Evolutionary conservation across 2,329 filamentous ascomycete species (phyloP).

Genomic region (Huntiella moniliformis): DNA sequence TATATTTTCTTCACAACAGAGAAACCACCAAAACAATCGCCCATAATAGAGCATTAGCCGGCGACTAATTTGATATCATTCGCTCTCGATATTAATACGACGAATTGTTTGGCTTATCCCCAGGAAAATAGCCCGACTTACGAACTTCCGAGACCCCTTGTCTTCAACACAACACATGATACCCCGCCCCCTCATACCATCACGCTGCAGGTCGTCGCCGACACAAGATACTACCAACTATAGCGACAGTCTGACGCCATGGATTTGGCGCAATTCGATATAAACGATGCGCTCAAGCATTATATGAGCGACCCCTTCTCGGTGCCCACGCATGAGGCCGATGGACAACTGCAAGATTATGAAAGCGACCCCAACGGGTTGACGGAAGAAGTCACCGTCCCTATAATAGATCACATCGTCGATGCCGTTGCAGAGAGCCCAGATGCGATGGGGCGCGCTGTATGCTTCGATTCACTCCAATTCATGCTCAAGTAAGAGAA

Average conservation of each 20-base stretch:
- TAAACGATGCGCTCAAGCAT: conserved; percentile 89
- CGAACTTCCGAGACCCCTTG: not conserved
- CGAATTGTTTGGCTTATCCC: too few species aligned
- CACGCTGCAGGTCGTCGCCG: not conserved
- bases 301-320: conserved; percentile 85
- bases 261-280: conserved; percentile 74
- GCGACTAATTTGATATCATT: too few species aligned
- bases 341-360: conserved; percentile 67
- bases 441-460: conserved; percentile 62
- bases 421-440: conserved; percentile 84
- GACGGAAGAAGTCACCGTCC: conserved; percentile 61
- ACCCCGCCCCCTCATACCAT: conserved; percentile 4
- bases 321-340: conserved; percentile 72
- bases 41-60: too few species aligned
- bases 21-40: not conserved
- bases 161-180: not conserved
- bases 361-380: conserved; percentile 79
- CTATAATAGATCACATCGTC: conserved; percentile 75
- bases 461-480: conserved; percentile 79
- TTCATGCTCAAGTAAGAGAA: conserved; percentile 83
- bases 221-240: not conserved
- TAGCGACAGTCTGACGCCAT: conserved; percentile 24
- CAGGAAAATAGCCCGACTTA: too few species aligned
- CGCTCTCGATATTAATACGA: too few species aligned
- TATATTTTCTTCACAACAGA: not conserved